Conservation (phyloP, 2,329 filamentous ascomycete species). For the Ascochyta fabae region DNA sequence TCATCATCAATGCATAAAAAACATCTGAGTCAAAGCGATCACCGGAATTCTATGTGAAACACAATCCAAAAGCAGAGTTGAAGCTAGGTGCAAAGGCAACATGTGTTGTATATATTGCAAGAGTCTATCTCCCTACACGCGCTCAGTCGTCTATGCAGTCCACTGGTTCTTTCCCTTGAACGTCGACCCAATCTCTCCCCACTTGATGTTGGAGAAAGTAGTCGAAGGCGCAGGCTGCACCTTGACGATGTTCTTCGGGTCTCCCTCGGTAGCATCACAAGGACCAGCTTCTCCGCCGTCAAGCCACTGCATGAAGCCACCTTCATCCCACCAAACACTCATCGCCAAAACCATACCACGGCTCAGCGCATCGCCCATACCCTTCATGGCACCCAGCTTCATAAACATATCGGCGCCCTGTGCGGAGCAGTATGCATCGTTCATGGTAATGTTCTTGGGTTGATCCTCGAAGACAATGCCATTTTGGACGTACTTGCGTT, state of each 20-base stretch:
- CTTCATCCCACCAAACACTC: slow-evolving; percentile 63
- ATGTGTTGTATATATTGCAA: background rate
- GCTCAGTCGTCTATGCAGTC: slow-evolving; percentile 19
- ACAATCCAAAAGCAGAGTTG: too few species aligned
- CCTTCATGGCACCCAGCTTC: slow-evolving; percentile 52
- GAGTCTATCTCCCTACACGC: background rate
- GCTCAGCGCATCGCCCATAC: slow-evolving; percentile 56
- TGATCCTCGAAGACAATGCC: slow-evolving; percentile 66
- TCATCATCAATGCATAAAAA: background rate
- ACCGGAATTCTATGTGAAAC: too few species aligned
- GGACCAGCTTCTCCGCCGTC: slow-evolving; percentile 60
- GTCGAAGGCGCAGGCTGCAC: slow-evolving; percentile 59
- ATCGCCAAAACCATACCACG: slow-evolving; percentile 62
- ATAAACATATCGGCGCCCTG: slow-evolving; percentile 38
- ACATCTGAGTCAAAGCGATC: background rate
- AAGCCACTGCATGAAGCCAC: slow-evolving; percentile 64
- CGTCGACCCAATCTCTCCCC: slow-evolving; percentile 67
- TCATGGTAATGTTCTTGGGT: slow-evolving; percentile 42
- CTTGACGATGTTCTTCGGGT: slow-evolving; percentile 56
- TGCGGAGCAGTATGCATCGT: slow-evolving; percentile 40
- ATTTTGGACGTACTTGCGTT: slow-evolving; percentile 70
- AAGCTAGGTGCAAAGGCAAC: too few species aligned
- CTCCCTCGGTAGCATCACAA: slow-evolving; percentile 61
- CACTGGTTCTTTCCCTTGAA: slow-evolving; percentile 40
- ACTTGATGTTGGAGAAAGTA: slow-evolving; percentile 63